Conservation (phyloP, 176 grass and related monocot species). For the Phyllostachys edulis region DNA sequence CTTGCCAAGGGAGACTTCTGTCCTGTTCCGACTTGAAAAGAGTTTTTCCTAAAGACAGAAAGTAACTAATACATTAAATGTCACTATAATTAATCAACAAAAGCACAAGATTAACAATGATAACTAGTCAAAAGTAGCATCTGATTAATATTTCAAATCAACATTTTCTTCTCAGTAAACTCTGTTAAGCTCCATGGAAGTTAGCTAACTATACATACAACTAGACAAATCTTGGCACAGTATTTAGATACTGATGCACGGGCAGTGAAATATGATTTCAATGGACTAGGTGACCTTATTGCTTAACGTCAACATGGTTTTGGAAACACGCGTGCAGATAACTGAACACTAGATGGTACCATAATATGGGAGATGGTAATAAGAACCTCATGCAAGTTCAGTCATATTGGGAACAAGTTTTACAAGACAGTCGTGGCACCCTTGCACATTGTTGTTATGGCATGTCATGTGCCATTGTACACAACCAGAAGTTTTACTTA, state of each 20-base stretch:
- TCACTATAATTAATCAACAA: background rate
- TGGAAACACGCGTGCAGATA: constrained; percentile 5
- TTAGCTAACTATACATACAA: constrained; percentile 6
- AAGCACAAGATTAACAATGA: constrained; percentile 6
- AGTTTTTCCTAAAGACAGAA: constrained; percentile 83
- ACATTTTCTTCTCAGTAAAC: constrained; percentile 9
- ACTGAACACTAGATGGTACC: background rate
- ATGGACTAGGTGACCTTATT: background rate
- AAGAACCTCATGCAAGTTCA: background rate
- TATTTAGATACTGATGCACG: constrained; percentile 7
- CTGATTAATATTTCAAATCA: background rate
- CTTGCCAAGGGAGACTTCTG: constrained; percentile 94
- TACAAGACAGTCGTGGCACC: background rate
- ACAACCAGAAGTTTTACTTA: background rate
- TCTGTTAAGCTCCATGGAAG: background rate
- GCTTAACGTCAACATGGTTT: constrained; percentile 1
- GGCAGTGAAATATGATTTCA: background rate
- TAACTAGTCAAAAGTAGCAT: background rate
- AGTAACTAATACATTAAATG: background rate
- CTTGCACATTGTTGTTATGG: background rate
- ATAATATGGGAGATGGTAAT: background rate
- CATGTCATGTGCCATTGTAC: background rate
- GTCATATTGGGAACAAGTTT: background rate
- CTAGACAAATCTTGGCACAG: background rate
- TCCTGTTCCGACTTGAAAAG: constrained; percentile 89